Conservation (phyloP, 108 stramenopile species). For the Ochromonas danica region DNA sequence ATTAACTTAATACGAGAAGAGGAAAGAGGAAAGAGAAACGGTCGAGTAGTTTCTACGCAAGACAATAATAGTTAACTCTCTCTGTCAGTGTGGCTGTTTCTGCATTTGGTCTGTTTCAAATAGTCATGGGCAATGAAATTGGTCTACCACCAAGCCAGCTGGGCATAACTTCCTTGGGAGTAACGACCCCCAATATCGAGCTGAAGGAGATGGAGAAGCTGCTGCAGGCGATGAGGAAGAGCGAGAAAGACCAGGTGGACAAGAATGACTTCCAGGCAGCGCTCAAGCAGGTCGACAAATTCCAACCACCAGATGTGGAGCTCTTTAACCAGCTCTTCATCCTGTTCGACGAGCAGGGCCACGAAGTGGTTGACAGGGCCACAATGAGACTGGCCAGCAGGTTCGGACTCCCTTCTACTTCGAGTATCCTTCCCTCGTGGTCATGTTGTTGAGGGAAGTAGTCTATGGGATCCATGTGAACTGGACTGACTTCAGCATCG, state of each 20-base stretch:
- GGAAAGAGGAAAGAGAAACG: too few species aligned
- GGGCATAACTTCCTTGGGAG: conserved; percentile 55
- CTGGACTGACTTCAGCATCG: too few species aligned
- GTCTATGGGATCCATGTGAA: conserved; percentile 39
- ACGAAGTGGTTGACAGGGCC: conserved; percentile 48
- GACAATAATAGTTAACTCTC: too few species aligned
- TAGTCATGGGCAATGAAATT: conserved; percentile 59
- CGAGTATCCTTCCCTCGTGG: conserved; percentile 46
- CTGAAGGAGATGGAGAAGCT: conserved; percentile 44
- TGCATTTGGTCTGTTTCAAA: too few species aligned
- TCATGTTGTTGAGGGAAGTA: conserved; percentile 42
- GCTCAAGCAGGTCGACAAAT: conserved; percentile 40
- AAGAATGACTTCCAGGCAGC: conserved; percentile 36
- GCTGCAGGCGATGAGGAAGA: conserved; percentile 22
- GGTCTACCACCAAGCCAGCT: conserved; percentile 47
- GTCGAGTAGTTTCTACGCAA: too few species aligned
- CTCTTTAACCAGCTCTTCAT: conserved; percentile 45
- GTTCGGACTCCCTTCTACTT: conserved; percentile 43
- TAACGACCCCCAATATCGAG: conserved; percentile 49
- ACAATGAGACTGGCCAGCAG: conserved; percentile 24
- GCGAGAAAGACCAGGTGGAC: conserved; percentile 47
- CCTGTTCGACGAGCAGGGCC: conserved; percentile 53
- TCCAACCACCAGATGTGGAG: conserved; percentile 43
- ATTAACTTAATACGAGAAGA: too few species aligned
- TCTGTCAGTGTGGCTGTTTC: too few species aligned